Evolutionary conservation across 2,329 filamentous ascomycete species (phyloP), one percentile per base, ranked within the genome.

Genomic region (Raffaelea deltoideospora): DNA sequence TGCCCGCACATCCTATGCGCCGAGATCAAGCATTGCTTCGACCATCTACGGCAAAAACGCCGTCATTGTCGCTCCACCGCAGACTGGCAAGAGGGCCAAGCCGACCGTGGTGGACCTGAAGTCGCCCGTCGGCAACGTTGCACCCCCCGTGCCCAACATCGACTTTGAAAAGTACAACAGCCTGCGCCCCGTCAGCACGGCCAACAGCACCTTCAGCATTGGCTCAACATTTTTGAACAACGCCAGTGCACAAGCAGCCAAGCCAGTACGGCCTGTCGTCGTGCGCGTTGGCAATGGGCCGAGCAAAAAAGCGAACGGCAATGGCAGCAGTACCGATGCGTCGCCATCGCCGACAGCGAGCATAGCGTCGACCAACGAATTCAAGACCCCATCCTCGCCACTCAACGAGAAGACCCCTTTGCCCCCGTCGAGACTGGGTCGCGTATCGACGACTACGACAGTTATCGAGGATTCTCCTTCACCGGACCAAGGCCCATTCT

Each of bases 31-130:
- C 51, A 81, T 96, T 44, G 87, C 86, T 4, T 94, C 87, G 1
- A 95, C 88, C 17, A 85, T 94, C 37, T 96, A 95, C 53, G 82
- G 85, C 46, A 88, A 87, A 61, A 85, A 92, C 50, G 86, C 84
- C 14, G 76, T 93, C 36, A 74, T 94, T 27, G 47, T 86, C 67
- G 53, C 81, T 65, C 79, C 87, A 1, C 85, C 86, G 1, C 85
- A 90, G 50, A 90, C 86, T 36, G 81, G 84, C 40, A 81, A 88
- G 53, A 76, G 86, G 42, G 82, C 81, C 45, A 92, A 90, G 58
- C 85, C 90, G 10, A 87, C 85, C 26, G 79, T 96, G 52, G 86
- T 98, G 53, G 94, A 84, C 49, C 86, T 98, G 45, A 90, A 85
- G 57, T 80, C 81, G 7, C 65, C 59, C 39, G 67, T 64, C 38